Base-by-base conservation (phyloP, 2,329 filamentous ascomycete genomes). In the Teratosphaeria gauchensis region DNA sequence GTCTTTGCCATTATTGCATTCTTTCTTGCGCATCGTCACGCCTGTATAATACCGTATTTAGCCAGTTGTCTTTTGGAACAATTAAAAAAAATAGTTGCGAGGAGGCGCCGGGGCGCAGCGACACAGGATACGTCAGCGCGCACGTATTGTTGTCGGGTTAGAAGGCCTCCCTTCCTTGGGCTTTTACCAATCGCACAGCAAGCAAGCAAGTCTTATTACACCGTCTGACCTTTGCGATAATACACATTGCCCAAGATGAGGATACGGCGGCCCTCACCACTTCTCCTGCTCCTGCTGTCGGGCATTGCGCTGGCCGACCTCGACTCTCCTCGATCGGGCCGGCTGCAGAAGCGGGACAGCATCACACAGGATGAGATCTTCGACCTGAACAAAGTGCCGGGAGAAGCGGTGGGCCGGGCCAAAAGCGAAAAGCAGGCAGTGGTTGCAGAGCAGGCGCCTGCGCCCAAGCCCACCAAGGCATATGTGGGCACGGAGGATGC, bases 401-500 rank as follows among this genome's bases (percentile, higher is more conserved):
- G 59, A 9, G 58, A 32, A 51, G 51, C 61, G 19, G 52, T 61
- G 51, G 56, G 60, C 24, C 21, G 59, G 55, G 21, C 21, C 24
- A 64, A 64, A 21, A 61, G 61, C 64, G 55, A 46, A 16, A 46
- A 53, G 28, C 24, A 58, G 46, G 54, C 68, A 64, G 56, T 63
- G 63, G 55, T 56, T 59, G 62, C 67, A 60, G 62, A 63, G 61
- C 53, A 61, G 63, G 31, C 64, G 64, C 38, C 61, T 9, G 72
- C 54, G 38, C 16, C 58, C 6, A 54, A 61, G 30, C 59, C 70
- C 4, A 66, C 66, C 11, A 73, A 75, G 60, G 63, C 65, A 46
- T 72, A 71, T 35, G 62, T 71, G 30, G 84, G 83, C 56, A 86
- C 84, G 56, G 91, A 91, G 72, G 87, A 94, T 77, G 90, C 89